Percentiles rank a stretch among this genome's conserved stretches.
Evolutionary conservation across 495 filamentous ascomycete species (phyloP).

Genomic region (Platismatia glauca): DNA sequence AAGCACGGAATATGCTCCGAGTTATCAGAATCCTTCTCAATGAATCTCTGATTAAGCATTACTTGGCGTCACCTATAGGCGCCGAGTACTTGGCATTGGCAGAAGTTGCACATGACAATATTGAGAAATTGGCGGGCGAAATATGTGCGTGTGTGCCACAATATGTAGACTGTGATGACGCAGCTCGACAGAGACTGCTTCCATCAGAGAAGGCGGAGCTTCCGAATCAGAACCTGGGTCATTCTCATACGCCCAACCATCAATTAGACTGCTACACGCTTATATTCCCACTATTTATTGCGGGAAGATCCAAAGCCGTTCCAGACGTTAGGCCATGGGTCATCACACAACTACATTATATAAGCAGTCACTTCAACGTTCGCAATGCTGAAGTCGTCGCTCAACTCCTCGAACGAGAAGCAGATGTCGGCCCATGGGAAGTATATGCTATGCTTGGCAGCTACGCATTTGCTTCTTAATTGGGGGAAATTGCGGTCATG

Average conservation of each 20-base stretch:
- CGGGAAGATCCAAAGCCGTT: constrained; percentile 11
- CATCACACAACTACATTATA: constrained; percentile 23
- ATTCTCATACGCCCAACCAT: constrained; percentile 16
- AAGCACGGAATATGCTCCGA: constrained; percentile 27
- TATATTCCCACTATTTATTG: constrained; percentile 29
- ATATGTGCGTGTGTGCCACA: constrained; percentile 29
- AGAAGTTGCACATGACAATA: neutral
- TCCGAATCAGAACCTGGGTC: neutral
- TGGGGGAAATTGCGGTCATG: neutral
- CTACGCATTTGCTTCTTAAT: constrained; percentile 25
- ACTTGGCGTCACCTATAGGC: neutral
- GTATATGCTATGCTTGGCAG: constrained; percentile 31
- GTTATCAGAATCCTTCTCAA: constrained; percentile 28
- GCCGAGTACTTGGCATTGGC: neutral
- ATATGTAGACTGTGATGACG: constrained; percentile 21
- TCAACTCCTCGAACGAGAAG: constrained; percentile 20
- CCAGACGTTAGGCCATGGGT: constrained; percentile 22
- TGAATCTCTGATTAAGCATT: constrained; percentile 14
- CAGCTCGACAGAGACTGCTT: constrained; percentile 7
- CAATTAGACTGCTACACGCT: constrained; percentile 24
- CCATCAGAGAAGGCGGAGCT: neutral
- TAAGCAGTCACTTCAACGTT: constrained; percentile 25
- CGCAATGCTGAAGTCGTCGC: constrained; percentile 24
- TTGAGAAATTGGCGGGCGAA: constrained; percentile 16
- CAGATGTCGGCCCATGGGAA: constrained; percentile 22